Percentiles rank a stretch among this genome's conserved stretches.
These are phyloP conservation scores for Sarocladium strictum DNA, from an alignment of 2,329 filamentous ascomycete species.

Conservation along the genomic window DNA sequence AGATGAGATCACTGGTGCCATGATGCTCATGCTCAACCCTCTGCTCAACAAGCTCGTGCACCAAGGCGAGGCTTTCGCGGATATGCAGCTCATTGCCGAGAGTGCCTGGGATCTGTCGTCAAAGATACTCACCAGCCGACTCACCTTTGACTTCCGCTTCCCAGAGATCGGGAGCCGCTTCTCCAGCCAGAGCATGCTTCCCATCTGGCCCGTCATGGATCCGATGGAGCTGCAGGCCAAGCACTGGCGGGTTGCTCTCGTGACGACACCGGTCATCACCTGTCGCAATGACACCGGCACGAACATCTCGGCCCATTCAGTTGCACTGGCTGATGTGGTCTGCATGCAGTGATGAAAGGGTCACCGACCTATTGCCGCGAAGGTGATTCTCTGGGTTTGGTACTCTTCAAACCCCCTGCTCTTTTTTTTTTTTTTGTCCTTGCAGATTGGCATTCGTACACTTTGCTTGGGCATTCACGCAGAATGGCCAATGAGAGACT, in stretches of 20 bases:
- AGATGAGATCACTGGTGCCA: conserved; percentile 35
- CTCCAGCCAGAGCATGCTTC: conserved; percentile 40
- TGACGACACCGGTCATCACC: conserved; percentile 49
- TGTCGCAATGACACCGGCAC: conserved; percentile 44
- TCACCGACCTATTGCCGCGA: too few species aligned
- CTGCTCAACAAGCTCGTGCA: conserved; percentile 30
- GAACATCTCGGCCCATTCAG: conserved; percentile 37
- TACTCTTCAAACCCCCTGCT: too few species aligned
- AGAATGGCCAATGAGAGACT: too few species aligned
- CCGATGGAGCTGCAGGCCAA: conserved; percentile 39
- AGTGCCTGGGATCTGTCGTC: conserved; percentile 39
- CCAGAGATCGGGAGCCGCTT: conserved; percentile 45
- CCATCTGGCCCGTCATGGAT: conserved; percentile 35
- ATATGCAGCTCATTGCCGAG: conserved; percentile 35
- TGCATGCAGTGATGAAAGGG: conserved; percentile 44
- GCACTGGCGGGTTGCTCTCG: conserved; percentile 47
- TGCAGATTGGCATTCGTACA: too few species aligned
- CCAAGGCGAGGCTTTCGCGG: conserved; percentile 30
- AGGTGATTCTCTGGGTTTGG: too few species aligned
- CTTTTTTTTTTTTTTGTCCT: too few species aligned
- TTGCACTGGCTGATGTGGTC: conserved; percentile 41
- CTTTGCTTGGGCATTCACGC: too few species aligned
- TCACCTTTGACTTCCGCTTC: conserved; percentile 43
- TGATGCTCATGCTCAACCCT: conserved; percentile 31
- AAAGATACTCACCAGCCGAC: conserved; percentile 38